Evolutionary conservation across 176 grass and related monocot species (phyloP).

Genomic region (Carex pumila): DNA sequence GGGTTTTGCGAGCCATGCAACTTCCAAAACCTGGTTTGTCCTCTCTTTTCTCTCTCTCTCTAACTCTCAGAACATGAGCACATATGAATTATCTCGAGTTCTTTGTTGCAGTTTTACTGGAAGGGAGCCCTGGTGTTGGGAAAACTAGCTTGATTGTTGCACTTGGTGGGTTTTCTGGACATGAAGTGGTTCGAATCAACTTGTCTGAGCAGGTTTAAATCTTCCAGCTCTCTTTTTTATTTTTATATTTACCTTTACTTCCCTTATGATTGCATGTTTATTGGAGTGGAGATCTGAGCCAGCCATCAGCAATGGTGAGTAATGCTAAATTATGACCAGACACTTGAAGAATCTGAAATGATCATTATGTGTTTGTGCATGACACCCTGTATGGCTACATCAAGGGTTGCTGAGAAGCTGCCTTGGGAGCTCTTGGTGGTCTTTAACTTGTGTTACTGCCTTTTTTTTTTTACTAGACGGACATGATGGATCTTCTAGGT

Average conservation of each 20-base stretch:
- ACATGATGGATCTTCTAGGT: slow-evolving; percentile 98
- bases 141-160: slow-evolving; percentile 89
- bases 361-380: background rate
- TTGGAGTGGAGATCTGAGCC: background rate
- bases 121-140: slow-evolving; percentile 96
- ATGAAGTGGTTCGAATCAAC: slow-evolving; percentile 84
- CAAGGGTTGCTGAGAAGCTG: background rate
- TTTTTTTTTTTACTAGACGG: slow-evolving; percentile 39
- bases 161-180: slow-evolving; percentile 67
- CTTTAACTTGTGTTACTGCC: background rate
- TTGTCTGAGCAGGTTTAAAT: slow-evolving; percentile 65
- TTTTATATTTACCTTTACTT: background rate
- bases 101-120: slow-evolving; percentile 53
- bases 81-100: slow-evolving; percentile 13
- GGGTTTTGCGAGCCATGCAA: slow-evolving; percentile 87
- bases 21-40: slow-evolving; percentile 59
- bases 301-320: background rate
- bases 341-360: background rate
- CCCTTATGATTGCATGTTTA: background rate
- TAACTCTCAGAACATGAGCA: background rate
- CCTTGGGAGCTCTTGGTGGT: background rate
- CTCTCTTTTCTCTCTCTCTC: background rate
- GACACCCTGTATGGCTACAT: background rate
- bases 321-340: background rate
- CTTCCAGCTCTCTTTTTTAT: background rate